phyloP scores from a whole-genome alignment of 2,329 filamentous ascomycete genomes.

The Pochonia chlamydosporia region DNA sequence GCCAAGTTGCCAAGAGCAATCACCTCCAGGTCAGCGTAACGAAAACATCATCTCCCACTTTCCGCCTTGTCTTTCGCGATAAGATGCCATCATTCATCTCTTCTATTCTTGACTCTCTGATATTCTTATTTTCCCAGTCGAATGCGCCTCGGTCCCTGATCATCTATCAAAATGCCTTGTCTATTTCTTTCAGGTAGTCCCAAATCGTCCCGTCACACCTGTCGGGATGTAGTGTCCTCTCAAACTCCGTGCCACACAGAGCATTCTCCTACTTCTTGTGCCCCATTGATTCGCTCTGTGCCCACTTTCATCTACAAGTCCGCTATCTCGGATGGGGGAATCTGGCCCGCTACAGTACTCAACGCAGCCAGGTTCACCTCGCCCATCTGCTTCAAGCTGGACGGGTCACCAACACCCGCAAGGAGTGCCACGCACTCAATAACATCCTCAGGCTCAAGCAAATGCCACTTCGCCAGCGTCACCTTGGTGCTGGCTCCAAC shows the following conservation, averaged over 20 bases:
- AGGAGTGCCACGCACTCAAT: constrained; percentile 61
- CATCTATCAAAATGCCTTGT: constrained; percentile 1
- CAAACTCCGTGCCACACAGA: no score
- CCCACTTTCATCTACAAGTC: neutral
- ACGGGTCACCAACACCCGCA: constrained; percentile 37
- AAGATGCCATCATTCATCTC: neutral
- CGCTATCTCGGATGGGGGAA: constrained; percentile 23
- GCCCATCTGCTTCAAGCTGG: constrained; percentile 32
- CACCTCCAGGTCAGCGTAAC: no score
- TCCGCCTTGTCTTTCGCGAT: neutral
- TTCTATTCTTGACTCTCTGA: neutral
- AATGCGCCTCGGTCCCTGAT: neutral
- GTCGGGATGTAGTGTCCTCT: neutral
- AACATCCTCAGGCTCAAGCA: constrained; percentile 84
- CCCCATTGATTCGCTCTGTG: neutral
- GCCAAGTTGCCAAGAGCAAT: no score
- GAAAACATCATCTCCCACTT: neutral
- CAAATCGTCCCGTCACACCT: neutral
- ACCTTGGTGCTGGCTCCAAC: constrained; percentile 89
- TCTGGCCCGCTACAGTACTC: constrained; percentile 46
- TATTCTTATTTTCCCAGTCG: neutral
- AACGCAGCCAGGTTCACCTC: constrained; percentile 52
- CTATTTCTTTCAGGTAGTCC: neutral
- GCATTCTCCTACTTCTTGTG: neutral
- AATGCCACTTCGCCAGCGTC: constrained; percentile 83